These are phyloP conservation scores for Nephelium lappaceum DNA, from an alignment of 345 rosid genomes.

Conservation along the genomic window DNA sequence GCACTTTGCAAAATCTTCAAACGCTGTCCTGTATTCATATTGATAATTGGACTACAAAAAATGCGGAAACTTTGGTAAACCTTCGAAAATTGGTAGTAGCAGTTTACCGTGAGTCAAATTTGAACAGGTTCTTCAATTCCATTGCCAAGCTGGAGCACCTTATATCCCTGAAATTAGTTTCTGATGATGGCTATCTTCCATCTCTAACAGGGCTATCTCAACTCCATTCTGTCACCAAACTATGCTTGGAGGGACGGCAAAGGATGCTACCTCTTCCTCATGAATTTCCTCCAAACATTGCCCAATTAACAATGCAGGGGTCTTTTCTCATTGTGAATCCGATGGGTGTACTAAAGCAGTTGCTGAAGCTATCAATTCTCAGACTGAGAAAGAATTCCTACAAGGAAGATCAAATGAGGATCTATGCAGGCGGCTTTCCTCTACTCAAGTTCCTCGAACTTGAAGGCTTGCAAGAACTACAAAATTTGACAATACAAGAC, in stretches of 20 bases:
- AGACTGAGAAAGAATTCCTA: background rate
- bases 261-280: background rate
- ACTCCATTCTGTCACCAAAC: conserved; percentile 24
- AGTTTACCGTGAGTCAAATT: background rate
- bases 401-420: background rate
- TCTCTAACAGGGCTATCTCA: background rate
- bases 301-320: background rate
- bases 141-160: conserved; percentile 21
- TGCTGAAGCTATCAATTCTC: background rate
- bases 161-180: conserved; percentile 17
- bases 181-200: background rate
- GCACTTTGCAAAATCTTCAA: conserved; percentile 26
- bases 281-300: conserved; percentile 12
- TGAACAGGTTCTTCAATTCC: conserved; percentile 9
- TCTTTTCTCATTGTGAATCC: conserved; percentile 16
- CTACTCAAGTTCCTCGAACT: background rate
- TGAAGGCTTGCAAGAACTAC: conserved; percentile 13
- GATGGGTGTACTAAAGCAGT: background rate
- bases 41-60: background rate
- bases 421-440: conserved; percentile 20
- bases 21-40: background rate
- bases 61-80: background rate
- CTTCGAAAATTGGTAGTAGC: background rate
- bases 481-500: conserved; percentile 20
- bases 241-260: conserved; percentile 12